Base-by-base conservation (phyloP, 768 basidiomycete species). In the Phylloporus scabripes region DNA sequence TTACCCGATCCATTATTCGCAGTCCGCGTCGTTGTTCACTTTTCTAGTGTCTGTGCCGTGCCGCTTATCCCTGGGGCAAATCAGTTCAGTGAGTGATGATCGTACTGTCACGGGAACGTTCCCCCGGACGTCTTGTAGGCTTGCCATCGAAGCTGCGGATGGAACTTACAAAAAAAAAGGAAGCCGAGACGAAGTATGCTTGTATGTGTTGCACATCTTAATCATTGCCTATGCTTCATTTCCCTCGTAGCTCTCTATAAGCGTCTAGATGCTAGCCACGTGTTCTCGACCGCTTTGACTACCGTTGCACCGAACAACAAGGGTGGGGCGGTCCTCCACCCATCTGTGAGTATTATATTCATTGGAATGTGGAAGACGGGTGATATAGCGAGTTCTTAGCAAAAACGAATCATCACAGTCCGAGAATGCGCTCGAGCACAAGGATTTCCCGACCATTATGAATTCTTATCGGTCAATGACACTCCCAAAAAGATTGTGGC, bases 361-460 rank as follows among this genome's bases (percentile, higher is more conserved):
- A 9, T 48, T 14, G 5, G 20, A 37, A 11, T 21, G 37, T 5
- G 40, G 10, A 36, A 32, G 18, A 21, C 12, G 7, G n/a, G 15
- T 39, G 45, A 45, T 23, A 52, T n/a, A 40, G 44, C 24, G 8
- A 36, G 0, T 12, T 33, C 32, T 41, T 39, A 89, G 82, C 85
- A 89, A 83, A 80, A 80, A 54, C 78, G 88, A 7, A 76, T 86
- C 21, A 59, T 87, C 34, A 82, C 73, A 4, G 76, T 87, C 12
- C 72, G 78, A 28, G 87, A 89, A 58, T 78, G 75, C 38, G 86
- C 87, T 15, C 75, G 88, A 20, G 79, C 82, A 0, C 88, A 91
- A 67, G 88, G 88, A 0, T 90, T 91, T 56, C 85, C 85, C 0
- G 88, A 91, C 52, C 37, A 69, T 32, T 87, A 85, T 53, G 52